Conservation (phyloP, 805 yeast species). For the Pichia phayaonensis region DNA sequence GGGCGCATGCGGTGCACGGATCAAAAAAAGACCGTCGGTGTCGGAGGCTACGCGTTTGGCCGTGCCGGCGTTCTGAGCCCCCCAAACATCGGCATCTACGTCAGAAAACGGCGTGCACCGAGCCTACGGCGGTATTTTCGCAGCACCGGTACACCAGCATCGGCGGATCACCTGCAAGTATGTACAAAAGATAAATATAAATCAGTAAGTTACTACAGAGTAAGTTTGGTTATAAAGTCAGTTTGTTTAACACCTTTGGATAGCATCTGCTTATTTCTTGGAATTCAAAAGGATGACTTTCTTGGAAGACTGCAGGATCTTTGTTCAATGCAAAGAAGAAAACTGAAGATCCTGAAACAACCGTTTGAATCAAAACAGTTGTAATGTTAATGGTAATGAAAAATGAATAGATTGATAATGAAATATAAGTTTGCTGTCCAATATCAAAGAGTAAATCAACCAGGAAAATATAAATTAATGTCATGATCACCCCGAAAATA, state of each 20-base stretch:
- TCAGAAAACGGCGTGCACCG: neutral
- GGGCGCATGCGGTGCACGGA: neutral
- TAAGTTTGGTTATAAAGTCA: neutral
- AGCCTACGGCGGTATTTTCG: neutral
- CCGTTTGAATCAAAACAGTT: conserved; percentile 58
- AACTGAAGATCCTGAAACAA: conserved; percentile 73
- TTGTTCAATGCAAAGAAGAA: conserved; percentile 78
- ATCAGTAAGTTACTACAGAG: neutral
- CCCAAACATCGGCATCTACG: neutral
- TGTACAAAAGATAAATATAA: too few relatives aligned
- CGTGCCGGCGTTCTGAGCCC: neutral
- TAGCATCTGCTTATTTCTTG: conserved; percentile 21
- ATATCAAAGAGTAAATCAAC: conserved; percentile 30
- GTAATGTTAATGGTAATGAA: conserved; percentile 67
- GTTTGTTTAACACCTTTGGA: conserved; percentile 15
- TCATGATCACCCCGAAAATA: conserved; percentile 34
- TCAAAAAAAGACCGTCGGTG: neutral
- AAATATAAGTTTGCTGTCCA: neutral
- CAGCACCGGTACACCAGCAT: neutral
- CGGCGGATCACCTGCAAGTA: too few relatives aligned
- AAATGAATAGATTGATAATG: conserved; percentile 28
- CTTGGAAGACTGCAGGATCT: conserved; percentile 76
- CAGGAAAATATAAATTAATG: conserved; percentile 57
- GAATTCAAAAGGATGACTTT: conserved; percentile 53
- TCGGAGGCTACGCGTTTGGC: neutral